Evolutionary conservation across 176 grass and related monocot species (phyloP), one percentile per base, ranked within the genome.

Genomic region (Cenchrus fungigraminus): DNA sequence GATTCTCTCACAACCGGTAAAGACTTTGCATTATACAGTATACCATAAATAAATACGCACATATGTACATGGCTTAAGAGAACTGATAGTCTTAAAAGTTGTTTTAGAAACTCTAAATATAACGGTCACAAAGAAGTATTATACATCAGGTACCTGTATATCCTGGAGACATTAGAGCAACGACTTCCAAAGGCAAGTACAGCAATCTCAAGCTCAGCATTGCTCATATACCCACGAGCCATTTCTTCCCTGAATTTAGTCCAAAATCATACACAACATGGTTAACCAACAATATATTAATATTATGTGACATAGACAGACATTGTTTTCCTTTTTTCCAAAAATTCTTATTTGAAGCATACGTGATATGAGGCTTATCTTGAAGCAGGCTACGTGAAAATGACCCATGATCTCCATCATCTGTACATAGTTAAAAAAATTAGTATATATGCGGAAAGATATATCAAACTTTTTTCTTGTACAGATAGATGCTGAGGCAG

Each of bases 101-200:
- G 19, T 11, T 51, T 54, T 22, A 78, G 16, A 61, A 59, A n/a
- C n/a, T 65, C 1, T 4, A 40, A 58, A 62, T 60, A 28, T 25
- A 40, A 14, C 37, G 13, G 25, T 71, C 12, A 3, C 43, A 17
- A 3, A 87, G 46, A 11, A 54, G 53, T 46, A 70, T 67, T 40
- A 68, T 32, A 69, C 74, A 76, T 82, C 80, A 88, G 79, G 67
- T 92, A 95, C 96, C 96, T 98, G 89, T 98, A 98, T 79, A 95
- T 64, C 71, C 89, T 90, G 65, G 96, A 95, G 52, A 98, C 81
- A 79, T 95, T 95, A 75, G 79, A 77, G 71, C 93, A 98, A 79
- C 89, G 92, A 42, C 68, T 77, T 83, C 80, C 78, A 88, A 95
- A 87, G 69, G 72, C 73, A 76, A 89, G 85, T 25, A 95, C 32